Conservation (phyloP, 2,329 filamentous ascomycete species). For the Aspergillus piperis region DNA sequence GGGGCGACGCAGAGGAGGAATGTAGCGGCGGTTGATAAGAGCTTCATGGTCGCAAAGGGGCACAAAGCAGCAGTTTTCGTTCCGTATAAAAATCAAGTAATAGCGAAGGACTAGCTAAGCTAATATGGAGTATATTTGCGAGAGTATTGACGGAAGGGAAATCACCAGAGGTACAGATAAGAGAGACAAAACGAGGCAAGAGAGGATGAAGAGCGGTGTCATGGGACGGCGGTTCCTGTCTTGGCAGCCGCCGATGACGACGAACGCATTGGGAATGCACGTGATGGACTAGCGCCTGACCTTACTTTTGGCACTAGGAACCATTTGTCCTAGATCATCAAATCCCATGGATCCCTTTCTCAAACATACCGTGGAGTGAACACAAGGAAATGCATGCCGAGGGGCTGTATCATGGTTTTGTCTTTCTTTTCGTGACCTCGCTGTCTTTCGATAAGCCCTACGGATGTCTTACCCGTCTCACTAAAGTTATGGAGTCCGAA, state of each 20-base stretch:
- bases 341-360: background rate
- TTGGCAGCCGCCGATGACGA: slow-evolving; percentile 7
- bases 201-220: slow-evolving; percentile 17
- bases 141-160: background rate
- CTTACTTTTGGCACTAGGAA: background rate
- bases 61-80: background rate
- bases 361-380: background rate
- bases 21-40: slow-evolving; percentile 36
- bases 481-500: background rate
- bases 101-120: background rate
- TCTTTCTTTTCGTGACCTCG: background rate
- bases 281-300: slow-evolving; percentile 6
- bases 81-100: background rate
- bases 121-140: background rate
- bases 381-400: background rate
- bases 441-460: background rate
- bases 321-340: background rate
- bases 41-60: slow-evolving; percentile 39
- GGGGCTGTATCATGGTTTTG: background rate
- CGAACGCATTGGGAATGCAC: background rate
- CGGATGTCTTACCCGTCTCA: background rate
- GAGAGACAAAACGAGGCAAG: slow-evolving; percentile 1
- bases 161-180: background rate
- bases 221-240: slow-evolving; percentile 14
- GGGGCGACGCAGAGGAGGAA: slow-evolving; percentile 49